These are phyloP conservation scores for Mycena alexandri DNA, from an alignment of 768 basidiomycete species.

Conservation along the genomic window DNA sequence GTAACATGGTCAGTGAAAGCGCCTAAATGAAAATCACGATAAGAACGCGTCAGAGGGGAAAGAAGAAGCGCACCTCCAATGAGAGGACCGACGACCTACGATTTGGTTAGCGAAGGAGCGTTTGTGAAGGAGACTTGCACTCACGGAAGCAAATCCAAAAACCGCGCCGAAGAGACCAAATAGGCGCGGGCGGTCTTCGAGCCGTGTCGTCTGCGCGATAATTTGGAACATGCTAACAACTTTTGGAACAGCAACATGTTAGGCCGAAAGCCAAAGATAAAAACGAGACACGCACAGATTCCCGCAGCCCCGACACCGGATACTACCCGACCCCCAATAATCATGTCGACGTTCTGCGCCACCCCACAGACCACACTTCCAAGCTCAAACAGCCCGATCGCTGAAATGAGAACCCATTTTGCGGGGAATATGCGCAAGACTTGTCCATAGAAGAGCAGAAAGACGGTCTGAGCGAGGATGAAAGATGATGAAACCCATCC, in stretches of 20 bases:
- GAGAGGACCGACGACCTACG: not conserved
- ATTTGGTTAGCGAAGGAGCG: not conserved
- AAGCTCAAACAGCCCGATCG: not conserved
- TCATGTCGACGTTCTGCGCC: not conserved
- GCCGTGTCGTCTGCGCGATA: not conserved
- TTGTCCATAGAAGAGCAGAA: not conserved
- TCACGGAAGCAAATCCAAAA: not conserved
- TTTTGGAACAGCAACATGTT: no score
- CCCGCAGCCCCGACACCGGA: not conserved
- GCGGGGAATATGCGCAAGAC: not conserved
- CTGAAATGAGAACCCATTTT: not conserved
- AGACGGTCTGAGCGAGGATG: not conserved
- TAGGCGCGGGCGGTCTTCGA: not conserved
- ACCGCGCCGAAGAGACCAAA: not conserved
- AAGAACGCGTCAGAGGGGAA: no score
- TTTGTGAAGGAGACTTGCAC: no score
- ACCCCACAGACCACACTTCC: not conserved
- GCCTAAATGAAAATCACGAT: no score
- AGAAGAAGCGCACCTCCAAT: no score
- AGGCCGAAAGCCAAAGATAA: no score
- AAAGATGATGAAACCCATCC: constrained; percentile 1
- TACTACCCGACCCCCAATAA: not conserved
- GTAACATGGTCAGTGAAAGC: constrained; percentile 2
- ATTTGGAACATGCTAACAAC: not conserved
- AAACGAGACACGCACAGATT: not conserved